These are phyloP conservation scores for Angomonas ambiguus DNA, from an alignment of 208 protist species.

Conservation along the genomic window DNA sequence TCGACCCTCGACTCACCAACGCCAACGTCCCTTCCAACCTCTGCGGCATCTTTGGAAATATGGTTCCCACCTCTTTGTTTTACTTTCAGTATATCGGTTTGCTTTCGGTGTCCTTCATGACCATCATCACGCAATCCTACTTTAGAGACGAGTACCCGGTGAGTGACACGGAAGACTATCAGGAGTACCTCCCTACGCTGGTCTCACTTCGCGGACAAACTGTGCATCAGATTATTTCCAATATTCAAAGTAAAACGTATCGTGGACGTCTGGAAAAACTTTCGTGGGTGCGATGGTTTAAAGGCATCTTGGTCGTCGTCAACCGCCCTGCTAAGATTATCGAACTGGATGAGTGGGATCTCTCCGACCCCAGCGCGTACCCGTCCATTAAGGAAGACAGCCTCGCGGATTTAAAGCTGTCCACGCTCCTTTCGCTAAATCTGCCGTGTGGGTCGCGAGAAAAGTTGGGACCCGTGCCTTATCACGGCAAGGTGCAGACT, in stretches of 20 bases:
- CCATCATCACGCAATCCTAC: constrained; percentile 78
- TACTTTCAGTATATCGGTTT: constrained; percentile 80
- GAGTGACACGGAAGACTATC: constrained; percentile 71
- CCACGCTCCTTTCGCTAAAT: constrained; percentile 19
- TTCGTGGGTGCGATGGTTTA: constrained; percentile 83
- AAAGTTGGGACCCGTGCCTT: constrained; percentile 12
- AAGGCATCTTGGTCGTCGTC: constrained; percentile 47
- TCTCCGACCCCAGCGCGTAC: constrained; percentile 33
- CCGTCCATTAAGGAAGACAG: constrained; percentile 42
- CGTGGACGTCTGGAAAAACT: constrained; percentile 38
- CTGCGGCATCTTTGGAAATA: constrained; percentile 69
- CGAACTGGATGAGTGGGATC: constrained; percentile 77
- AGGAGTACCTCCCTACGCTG: constrained; percentile 47
- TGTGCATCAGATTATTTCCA: constrained; percentile 59
- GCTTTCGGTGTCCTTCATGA: constrained; percentile 80
- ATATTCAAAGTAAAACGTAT: constrained; percentile 37
- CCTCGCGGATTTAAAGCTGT: not conserved
- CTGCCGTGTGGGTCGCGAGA: constrained; percentile 11
- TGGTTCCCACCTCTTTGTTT: constrained; percentile 71
- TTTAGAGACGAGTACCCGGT: constrained; percentile 76
- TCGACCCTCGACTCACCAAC: constrained; percentile 50
- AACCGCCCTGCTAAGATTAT: constrained; percentile 39
- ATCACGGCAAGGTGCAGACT: constrained; percentile 64
- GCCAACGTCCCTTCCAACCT: constrained; percentile 65
- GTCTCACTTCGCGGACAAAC: constrained; percentile 69